Evolutionary conservation across 108 stramenopile genomes (phyloP).

Genomic region (Phaeodactylum tricornutum): DNA sequence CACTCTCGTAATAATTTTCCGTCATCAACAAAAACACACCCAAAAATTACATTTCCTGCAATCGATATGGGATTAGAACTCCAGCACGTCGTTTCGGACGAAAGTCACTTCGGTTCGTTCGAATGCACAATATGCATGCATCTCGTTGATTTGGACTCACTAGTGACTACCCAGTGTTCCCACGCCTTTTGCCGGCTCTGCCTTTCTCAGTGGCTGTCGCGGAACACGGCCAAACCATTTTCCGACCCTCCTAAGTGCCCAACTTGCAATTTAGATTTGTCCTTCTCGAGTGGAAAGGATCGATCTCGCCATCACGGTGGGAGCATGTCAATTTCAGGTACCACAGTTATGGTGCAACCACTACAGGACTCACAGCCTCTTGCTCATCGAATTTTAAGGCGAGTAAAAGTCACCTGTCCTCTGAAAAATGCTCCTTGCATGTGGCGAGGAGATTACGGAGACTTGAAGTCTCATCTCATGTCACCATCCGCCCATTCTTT

Average conservation of each 20-base stretch:
- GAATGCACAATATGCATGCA: conserved; percentile 22
- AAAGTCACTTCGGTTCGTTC: conserved; percentile 17
- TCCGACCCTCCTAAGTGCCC: conserved; percentile 11
- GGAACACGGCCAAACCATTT: neutral
- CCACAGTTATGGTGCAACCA: conserved; percentile 12
- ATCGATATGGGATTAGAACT: conserved; percentile 21
- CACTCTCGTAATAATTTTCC: no score
- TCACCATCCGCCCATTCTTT: conserved; percentile 13
- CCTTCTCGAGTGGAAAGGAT: conserved; percentile 8
- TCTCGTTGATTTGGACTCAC: conserved; percentile 14
- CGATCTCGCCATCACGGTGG: neutral
- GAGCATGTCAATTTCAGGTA: neutral
- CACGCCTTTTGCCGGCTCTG: conserved; percentile 22
- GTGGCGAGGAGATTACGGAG: conserved; percentile 50
- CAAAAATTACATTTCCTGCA: no score
- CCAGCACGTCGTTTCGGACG: conserved; percentile 11
- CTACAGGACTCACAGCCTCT: conserved; percentile 17
- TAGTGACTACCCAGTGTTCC: conserved; percentile 28
- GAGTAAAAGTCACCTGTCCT: conserved; percentile 25
- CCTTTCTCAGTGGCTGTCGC: conserved; percentile 12
- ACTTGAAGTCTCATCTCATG: conserved; percentile 35
- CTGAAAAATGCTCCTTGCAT: conserved; percentile 12
- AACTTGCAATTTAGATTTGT: conserved; percentile 20
- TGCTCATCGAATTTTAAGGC: conserved; percentile 20
- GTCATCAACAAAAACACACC: no score